These are phyloP conservation scores for Torulaspora franciscae DNA, from an alignment of 805 yeast genomes.

Conservation along the genomic window DNA sequence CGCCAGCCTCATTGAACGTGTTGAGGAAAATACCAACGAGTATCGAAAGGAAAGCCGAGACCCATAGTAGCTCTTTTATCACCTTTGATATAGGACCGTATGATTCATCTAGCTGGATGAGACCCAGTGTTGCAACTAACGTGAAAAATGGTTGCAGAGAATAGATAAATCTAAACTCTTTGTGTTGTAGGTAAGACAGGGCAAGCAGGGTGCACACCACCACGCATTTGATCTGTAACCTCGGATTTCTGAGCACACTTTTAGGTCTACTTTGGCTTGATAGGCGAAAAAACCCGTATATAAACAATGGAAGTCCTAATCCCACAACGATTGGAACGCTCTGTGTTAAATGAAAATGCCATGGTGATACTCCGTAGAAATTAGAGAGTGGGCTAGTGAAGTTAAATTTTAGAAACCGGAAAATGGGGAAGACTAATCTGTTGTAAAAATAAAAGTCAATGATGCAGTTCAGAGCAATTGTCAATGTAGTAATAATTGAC, in stretches of 20 bases:
- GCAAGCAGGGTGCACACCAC: slow-evolving; percentile 43
- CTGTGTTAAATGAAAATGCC: slow-evolving; percentile 80
- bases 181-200: slow-evolving; percentile 71
- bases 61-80: slow-evolving; percentile 14
- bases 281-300: slow-evolving; percentile 39
- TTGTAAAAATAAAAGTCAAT: slow-evolving; percentile 63
- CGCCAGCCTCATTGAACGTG: slow-evolving; percentile 81
- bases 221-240: slow-evolving; percentile 31
- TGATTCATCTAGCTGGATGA: slow-evolving; percentile 1
- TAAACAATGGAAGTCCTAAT: slow-evolving; percentile 58
- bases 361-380: slow-evolving; percentile 80
- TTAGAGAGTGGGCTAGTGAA: slow-evolving; percentile 64
- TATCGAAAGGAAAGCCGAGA: slow-evolving; percentile 21
- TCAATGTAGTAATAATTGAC: slow-evolving; percentile 18
- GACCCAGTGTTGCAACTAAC: slow-evolving; percentile 44
- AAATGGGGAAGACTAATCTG: slow-evolving; percentile 52
- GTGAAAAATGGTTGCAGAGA: slow-evolving; percentile 76
- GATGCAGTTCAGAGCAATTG: slow-evolving; percentile 37
- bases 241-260: slow-evolving; percentile 6
- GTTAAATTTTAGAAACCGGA: slow-evolving; percentile 72
- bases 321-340: slow-evolving; percentile 74
- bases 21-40: slow-evolving; percentile 43
- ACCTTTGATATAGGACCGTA: not conserved
- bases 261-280: slow-evolving; percentile 13
- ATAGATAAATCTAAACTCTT: slow-evolving; percentile 85